Base-by-base conservation (phyloP, 2,329 filamentous ascomycete genomes). In the Gliomastix tumulicola region DNA sequence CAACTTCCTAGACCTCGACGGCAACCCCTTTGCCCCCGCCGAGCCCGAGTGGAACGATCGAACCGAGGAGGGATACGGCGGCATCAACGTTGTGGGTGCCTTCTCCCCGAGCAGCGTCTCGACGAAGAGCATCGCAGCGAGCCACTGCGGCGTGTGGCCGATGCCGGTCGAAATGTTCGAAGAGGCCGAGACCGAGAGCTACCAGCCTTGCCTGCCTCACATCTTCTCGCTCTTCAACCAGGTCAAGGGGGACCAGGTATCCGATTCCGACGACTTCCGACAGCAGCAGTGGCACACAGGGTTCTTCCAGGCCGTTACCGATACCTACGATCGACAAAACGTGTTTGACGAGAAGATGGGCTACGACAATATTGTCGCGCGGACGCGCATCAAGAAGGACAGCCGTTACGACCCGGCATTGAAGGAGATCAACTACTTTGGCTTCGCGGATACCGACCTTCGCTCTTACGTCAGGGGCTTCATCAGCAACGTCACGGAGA, bases 371-470 rank as follows among this genome's bases (percentile, higher is more conserved):
- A 41, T 47, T 18, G 37, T 50, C 11, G 41, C 44, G 16, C 41
- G 41, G 33, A 41, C 43, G 7, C 38, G 36, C 16, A 35, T 48
- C 22, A 38, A 43, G 36, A 4, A 39, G 21, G 42, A 43, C 22
- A 23, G 33, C 1, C 30, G 34, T 16, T 38, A 37, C 31, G 31
- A 39, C 33, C 37, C 21, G 23, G 31, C 30, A 6, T 32, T 35
- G 16, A 27, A 38, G 15, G 34, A 41, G 15, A 39, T 49, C 39
- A 67, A 67, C 41, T 68, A 67, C 40, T 68, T 66, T 44, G 64
- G 64, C 40, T 65, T 47, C 35, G 47, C 62, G 5, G 65, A 68
- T 41, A 50, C 52, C 6, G 61, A 62, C 28, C 46, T 65, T 2
- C 55, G 55, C 41, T 61, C 60, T 6, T 65, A 65, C 33, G 48